phyloP scores from a whole-genome alignment of 1,139 yeast species.

The Blastobotrys buckinghamii region DNA sequence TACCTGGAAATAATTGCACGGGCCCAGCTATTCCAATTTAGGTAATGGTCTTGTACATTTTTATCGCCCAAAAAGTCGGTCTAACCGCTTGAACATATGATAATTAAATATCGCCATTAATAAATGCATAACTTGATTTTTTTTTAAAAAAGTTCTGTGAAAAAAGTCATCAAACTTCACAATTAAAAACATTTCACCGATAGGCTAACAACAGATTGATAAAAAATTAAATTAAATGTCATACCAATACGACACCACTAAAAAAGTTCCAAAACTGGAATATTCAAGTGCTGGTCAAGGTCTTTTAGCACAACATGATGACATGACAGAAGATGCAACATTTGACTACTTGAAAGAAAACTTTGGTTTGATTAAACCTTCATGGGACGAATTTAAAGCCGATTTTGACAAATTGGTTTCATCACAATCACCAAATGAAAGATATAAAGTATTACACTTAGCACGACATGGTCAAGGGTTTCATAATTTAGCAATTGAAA shows the following conservation, averaged over 20 bases:
- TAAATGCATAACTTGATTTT: too few relatives aligned
- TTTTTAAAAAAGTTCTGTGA: too few relatives aligned
- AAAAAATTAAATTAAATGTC: not conserved
- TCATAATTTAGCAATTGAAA: constrained; percentile 57
- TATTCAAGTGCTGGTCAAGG: constrained; percentile 31
- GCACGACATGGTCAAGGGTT: constrained; percentile 80
- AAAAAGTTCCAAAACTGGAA: constrained; percentile 9
- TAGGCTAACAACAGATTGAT: too few relatives aligned
- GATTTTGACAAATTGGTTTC: constrained; percentile 39
- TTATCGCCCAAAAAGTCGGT: too few relatives aligned
- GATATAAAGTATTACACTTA: constrained; percentile 52
- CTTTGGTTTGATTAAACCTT: constrained; percentile 40
- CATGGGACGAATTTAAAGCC: constrained; percentile 43
- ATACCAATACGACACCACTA: constrained; percentile 2
- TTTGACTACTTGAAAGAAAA: constrained; percentile 45
- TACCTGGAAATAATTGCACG: too few relatives aligned
- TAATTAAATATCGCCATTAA: too few relatives aligned
- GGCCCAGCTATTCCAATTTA: too few relatives aligned
- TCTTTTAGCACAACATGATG: constrained; percentile 47
- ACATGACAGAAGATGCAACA: constrained; percentile 41
- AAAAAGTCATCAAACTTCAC: too few relatives aligned
- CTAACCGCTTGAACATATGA: too few relatives aligned
- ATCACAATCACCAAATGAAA: constrained; percentile 33
- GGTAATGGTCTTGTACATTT: too few relatives aligned
- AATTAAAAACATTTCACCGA: too few relatives aligned